These are phyloP conservation scores for Pichia exigua DNA, from an alignment of 805 yeast species.

Conservation along the genomic window DNA sequence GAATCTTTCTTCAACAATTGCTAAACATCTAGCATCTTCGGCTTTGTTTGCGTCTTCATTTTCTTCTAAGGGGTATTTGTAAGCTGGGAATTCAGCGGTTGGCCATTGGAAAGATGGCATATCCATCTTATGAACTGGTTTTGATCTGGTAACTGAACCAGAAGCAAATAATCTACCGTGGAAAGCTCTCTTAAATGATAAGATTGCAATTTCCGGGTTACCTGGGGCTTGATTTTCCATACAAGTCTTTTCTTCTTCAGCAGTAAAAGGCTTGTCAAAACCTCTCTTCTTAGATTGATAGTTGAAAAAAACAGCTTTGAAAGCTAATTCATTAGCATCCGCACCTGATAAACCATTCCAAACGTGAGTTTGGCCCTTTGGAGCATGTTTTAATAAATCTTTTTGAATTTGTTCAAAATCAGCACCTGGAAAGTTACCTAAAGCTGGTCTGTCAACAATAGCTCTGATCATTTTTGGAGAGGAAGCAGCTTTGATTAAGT, in stretches of 20 bases:
- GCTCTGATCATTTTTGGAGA: conserved; percentile 67
- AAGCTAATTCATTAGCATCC: conserved; percentile 84
- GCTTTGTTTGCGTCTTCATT: conserved; percentile 70
- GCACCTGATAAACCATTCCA: conserved; percentile 84
- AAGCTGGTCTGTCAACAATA: conserved; percentile 74
- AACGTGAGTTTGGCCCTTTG: conserved; percentile 63
- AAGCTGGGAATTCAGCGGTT: conserved; percentile 79
- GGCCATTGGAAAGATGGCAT: conserved; percentile 97
- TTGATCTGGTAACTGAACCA: conserved; percentile 85
- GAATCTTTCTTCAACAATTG: conserved; percentile 64
- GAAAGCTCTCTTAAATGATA: conserved; percentile 84
- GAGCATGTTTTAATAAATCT: conserved; percentile 66
- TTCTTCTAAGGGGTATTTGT: conserved; percentile 71
- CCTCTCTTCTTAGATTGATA: conserved; percentile 67
- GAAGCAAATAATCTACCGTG: conserved; percentile 94
- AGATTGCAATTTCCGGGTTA: conserved; percentile 74
- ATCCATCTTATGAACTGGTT: conserved; percentile 89
- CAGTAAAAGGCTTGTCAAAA: conserved; percentile 46
- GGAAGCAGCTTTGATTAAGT: conserved; percentile 56
- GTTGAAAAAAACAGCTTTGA: conserved; percentile 82
- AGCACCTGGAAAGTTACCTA: conserved; percentile 71
- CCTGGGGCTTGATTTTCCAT: conserved; percentile 87
- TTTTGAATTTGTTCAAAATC: conserved; percentile 46
- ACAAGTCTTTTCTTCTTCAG: conserved; percentile 61
- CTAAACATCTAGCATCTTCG: conserved; percentile 79